Evolutionary conservation across 208 protist genomes (phyloP).

Genomic region (Trypanosoma cruzi): DNA sequence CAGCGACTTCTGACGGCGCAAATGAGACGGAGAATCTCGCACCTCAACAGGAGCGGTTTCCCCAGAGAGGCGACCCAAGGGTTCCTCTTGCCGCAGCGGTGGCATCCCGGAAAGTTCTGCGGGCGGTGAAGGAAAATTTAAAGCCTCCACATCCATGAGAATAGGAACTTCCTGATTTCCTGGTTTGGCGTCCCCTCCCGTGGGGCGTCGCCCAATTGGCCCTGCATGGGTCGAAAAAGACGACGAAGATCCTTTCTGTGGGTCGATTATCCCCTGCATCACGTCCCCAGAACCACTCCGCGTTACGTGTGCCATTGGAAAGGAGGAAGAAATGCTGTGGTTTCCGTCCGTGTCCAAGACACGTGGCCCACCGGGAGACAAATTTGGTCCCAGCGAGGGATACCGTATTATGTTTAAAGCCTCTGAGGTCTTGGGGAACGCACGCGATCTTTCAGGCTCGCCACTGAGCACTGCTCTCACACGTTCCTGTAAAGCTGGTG

Average conservation of each 20-base stretch:
- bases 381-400: background rate
- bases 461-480: conserved; percentile 17
- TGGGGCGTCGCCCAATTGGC: background rate
- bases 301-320: background rate
- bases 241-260: background rate
- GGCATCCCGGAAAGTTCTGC: background rate
- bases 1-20: background rate
- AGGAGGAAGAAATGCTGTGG: background rate
- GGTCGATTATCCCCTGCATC: background rate
- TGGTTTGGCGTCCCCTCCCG: background rate
- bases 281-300: conserved; percentile 1
- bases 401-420: conserved; percentile 12
- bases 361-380: background rate
- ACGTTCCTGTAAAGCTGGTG: conserved; percentile 18
- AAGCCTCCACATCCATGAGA: background rate
- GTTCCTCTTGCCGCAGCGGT: background rate
- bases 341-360: background rate
- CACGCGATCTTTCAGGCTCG: background rate
- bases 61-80: background rate
- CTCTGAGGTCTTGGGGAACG: conserved; percentile 27
- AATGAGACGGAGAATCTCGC: background rate
- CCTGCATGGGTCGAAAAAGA: background rate
- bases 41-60: background rate
- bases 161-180: background rate
- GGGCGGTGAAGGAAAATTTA: background rate